phyloP scores from a whole-genome alignment of 2,329 filamentous ascomycete genomes.

The Epichloe brachyelytri region DNA sequence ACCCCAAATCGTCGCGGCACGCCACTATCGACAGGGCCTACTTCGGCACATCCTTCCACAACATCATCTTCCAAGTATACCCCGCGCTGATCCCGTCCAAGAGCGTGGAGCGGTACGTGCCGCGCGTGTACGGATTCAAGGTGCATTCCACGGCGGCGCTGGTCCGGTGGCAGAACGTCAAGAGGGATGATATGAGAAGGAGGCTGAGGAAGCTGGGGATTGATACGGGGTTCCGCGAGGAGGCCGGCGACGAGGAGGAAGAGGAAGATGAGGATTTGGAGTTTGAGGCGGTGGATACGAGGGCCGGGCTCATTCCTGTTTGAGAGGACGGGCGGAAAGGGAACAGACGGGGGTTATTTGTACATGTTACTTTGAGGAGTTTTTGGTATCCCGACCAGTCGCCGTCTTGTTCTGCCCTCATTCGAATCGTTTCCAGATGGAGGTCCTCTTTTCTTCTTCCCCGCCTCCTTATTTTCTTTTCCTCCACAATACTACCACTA shows the following conservation, averaged over 20 bases:
- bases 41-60: slow-evolving; percentile 96
- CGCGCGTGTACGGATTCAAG: slow-evolving; percentile 87
- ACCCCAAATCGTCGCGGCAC: slow-evolving; percentile 93
- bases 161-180: slow-evolving; percentile 77
- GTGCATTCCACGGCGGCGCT: slow-evolving; percentile 83
- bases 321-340: neutral
- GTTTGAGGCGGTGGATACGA: slow-evolving; percentile 24
- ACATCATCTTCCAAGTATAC: slow-evolving; percentile 98
- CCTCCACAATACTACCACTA: neutral
- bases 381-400: neutral
- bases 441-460: neutral
- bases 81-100: slow-evolving; percentile 80
- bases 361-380: neutral
- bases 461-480: neutral
- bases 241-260: slow-evolving; percentile 52
- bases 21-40: slow-evolving; percentile 94
- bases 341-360: neutral
- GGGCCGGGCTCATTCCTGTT: slow-evolving; percentile 13
- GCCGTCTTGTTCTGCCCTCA: neutral
- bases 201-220: slow-evolving; percentile 59
- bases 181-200: slow-evolving; percentile 70
- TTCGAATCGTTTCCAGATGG: too few species aligned
- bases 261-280: slow-evolving; percentile 38
- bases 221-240: slow-evolving; percentile 68
- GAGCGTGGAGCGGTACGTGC: slow-evolving; percentile 73